Evolutionary conservation across 1,139 yeast genomes (phyloP), one percentile per base, ranked within the genome.

Genomic region (Debaryomyces sp.): DNA sequence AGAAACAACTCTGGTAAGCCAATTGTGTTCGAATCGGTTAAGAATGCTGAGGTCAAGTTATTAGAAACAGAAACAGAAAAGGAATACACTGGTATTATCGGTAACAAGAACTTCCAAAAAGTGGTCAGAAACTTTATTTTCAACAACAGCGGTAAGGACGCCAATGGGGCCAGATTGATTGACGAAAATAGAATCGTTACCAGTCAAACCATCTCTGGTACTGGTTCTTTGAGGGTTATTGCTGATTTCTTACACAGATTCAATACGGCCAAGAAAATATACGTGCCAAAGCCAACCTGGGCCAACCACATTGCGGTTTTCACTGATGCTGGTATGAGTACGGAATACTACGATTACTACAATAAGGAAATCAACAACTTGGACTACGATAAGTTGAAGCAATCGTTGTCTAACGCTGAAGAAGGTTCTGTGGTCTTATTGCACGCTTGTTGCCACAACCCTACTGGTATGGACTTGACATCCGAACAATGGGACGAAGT

Each of bases 401-500:
- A 61, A 45, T 72, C 79, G 32, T 63, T 77, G 47, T 51, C 64
- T 30, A 55, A 64, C 24, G 80, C 81, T 42, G 77, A 73, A 24
- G 68, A 74, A 17, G 86, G 82, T 27, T 77, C 87, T 15, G 80
- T 89, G 52, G 85, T 92, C 33, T 78, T 92, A 52, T 77, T 94
- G 54, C 99, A 94, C 67, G 94, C 97, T 18, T 91, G 98, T 68
- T 97, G 98, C 53, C 99, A 94, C 73, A 94, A 94, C 73, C 99
- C 99, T 54, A 94, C 99, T 30, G 99, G 98, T 56, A 85, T 92
- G 68, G 99, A 94, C 71, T 96, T 96, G 58, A 85, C 89, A 26
- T 73, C 77, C 48, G 95, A 85, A 55, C 92, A 94, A 70, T 92
- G 98, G 98, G 77, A 76, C 45, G 70, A 78, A 64, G 85, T 94